These are phyloP conservation scores for Phytophthora pseudosyringae DNA, from an alignment of 352 stramenopile species.

Conservation along the genomic window DNA sequence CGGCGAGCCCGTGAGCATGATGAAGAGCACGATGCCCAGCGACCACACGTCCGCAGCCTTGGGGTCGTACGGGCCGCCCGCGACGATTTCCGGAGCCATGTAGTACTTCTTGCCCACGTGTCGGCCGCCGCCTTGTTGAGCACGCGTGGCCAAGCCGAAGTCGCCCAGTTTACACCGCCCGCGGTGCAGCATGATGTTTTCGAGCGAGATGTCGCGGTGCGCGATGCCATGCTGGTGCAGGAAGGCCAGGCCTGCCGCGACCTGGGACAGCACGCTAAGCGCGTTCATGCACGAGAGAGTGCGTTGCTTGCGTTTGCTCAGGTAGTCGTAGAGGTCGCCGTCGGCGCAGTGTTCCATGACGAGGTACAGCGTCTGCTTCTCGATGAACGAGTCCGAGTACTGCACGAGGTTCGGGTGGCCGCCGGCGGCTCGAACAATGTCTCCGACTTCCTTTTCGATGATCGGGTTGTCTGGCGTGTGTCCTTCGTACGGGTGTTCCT, in stretches of 20 bases:
- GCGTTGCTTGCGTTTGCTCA: slow-evolving; percentile 24
- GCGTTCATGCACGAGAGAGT: slow-evolving; percentile 32
- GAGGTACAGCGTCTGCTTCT: slow-evolving; percentile 49
- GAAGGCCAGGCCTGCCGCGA: slow-evolving; percentile 38
- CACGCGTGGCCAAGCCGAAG: slow-evolving; percentile 49
- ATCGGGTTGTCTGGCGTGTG: slow-evolving; percentile 46
- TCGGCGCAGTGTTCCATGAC: slow-evolving; percentile 51
- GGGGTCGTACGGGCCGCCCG: slow-evolving; percentile 41
- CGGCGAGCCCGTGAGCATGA: slow-evolving; percentile 40
- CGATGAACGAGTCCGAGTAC: slow-evolving; percentile 54
- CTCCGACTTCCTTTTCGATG: slow-evolving; percentile 46
- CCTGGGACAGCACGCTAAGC: slow-evolving; percentile 40
- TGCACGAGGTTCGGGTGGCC: slow-evolving; percentile 54
- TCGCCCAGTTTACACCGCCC: slow-evolving; percentile 55
- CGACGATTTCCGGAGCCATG: slow-evolving; percentile 58
- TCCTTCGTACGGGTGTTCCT: slow-evolving; percentile 18
- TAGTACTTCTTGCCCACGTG: slow-evolving; percentile 59
- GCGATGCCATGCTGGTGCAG: slow-evolving; percentile 39
- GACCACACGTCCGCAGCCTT: slow-evolving; percentile 33
- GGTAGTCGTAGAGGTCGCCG: slow-evolving; percentile 46
- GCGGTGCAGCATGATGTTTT: slow-evolving; percentile 46
- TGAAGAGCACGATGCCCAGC: slow-evolving; percentile 18
- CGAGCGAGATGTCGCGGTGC: slow-evolving; percentile 28
- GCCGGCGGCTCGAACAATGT: slow-evolving; percentile 37
- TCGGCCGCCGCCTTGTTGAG: slow-evolving; percentile 18